Conservation (phyloP, 1,284 basidiomycete genomes). For the Macrocystidia cucumis region DNA sequence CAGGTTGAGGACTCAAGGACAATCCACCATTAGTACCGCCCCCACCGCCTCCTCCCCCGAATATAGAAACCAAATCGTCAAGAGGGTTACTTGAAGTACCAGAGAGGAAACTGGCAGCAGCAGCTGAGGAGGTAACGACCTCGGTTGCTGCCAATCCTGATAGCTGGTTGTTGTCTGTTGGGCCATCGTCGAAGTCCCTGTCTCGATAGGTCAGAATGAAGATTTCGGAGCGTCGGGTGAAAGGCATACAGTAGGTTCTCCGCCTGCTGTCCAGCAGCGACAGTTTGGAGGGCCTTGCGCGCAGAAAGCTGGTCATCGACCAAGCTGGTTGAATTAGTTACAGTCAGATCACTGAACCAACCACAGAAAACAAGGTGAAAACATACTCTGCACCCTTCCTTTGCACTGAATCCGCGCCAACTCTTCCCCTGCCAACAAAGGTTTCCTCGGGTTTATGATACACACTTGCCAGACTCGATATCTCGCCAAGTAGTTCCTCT, state of each 20-base stretch:
- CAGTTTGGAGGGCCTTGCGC: constrained; percentile 84
- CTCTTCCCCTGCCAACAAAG: constrained; percentile 79
- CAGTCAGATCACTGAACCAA: constrained; percentile 5
- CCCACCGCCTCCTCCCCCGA: constrained; percentile 50
- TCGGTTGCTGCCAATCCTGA: constrained; percentile 72
- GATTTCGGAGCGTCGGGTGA: constrained; percentile 2
- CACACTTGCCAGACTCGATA: constrained; percentile 84
- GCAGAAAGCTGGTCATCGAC: constrained; percentile 61
- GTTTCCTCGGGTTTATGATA: constrained; percentile 96
- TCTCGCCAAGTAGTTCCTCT: constrained; percentile 87
- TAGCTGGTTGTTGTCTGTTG: constrained; percentile 51
- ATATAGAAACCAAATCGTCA: constrained; percentile 87
- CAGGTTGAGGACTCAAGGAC: constrained; percentile 16
- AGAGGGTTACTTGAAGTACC: constrained; percentile 81
- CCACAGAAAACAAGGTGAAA: constrained; percentile 8
- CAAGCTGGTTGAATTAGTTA: constrained; percentile 21
- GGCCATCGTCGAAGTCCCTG: constrained; percentile 77
- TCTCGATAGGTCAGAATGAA: constrained; percentile 4
- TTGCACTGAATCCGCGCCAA: constrained; percentile 80
- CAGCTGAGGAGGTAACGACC: constrained; percentile 59
- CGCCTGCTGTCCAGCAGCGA: constrained; percentile 84
- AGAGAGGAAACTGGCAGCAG: constrained; percentile 60
- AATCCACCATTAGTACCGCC: constrained; percentile 14
- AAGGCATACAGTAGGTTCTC: constrained; percentile 81
- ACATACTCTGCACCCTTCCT: constrained; percentile 63